phyloP scores from a whole-genome alignment of 2,329 filamentous ascomycete genomes.

The Colletotrichum navitas region DNA sequence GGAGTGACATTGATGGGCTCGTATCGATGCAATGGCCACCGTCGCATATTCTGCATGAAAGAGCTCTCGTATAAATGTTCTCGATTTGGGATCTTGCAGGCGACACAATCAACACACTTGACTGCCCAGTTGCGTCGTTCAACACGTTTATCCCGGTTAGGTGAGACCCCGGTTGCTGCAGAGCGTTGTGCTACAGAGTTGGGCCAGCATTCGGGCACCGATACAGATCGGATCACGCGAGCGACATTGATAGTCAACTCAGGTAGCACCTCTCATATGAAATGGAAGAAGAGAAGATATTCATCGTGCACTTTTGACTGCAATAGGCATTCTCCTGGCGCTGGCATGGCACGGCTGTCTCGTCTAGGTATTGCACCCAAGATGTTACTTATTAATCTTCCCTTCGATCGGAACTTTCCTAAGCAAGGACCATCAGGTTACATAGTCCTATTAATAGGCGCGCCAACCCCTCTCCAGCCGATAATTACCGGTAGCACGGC shows the following conservation, averaged over 20 bases:
- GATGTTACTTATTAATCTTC: not conserved
- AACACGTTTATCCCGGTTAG: constrained; percentile 2
- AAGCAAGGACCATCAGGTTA: constrained; percentile 14
- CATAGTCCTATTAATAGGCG: constrained; percentile 35
- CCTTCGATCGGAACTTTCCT: constrained; percentile 25
- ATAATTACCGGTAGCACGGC: constrained; percentile 8
- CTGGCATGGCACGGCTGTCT: not conserved
- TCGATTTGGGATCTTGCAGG: not conserved
- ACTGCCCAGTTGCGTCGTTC: not conserved
- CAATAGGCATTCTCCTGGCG: not conserved
- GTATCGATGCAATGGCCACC: not conserved
- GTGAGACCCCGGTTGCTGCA: constrained; percentile 13
- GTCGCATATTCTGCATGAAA: too few species aligned
- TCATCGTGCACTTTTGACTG: not conserved
- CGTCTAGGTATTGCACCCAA: not conserved
- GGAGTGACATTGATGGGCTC: not conserved
- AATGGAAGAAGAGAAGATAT: not conserved
- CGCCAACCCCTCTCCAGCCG: constrained; percentile 34
- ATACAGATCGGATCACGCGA: constrained; percentile 7
- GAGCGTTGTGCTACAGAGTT: constrained; percentile 6
- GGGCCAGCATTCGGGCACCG: constrained; percentile 15
- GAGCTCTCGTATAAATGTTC: not conserved
- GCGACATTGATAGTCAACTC: not conserved
- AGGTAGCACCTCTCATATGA: not conserved
- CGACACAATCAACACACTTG: not conserved